Percentiles rank a stretch among this genome's conserved stretches.
Conservation (phyloP, 2,329 filamentous ascomycete species). For the Lecanosticta acicola region DNA sequence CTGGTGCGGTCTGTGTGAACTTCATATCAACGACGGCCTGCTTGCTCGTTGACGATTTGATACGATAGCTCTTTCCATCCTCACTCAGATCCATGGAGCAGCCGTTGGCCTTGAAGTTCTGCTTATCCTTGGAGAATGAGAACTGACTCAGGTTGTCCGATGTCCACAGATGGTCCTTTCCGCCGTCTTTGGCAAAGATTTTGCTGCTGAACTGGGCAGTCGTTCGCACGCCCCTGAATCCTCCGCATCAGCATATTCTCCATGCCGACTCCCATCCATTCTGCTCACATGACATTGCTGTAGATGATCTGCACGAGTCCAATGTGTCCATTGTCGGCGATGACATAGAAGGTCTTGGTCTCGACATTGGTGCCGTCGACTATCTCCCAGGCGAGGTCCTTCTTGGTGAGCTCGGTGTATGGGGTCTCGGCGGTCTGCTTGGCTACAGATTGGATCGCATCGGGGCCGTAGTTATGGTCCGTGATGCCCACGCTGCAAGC, state of each 20-base stretch:
- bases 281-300: slow-evolving; percentile 80
- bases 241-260: slow-evolving; percentile 10
- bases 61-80: slow-evolving; percentile 73
- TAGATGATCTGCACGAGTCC: slow-evolving; percentile 89
- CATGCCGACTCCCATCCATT: background rate
- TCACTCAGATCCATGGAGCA: slow-evolving; percentile 79
- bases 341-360: slow-evolving; percentile 90
- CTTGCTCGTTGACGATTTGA: slow-evolving; percentile 85
- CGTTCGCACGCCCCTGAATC: slow-evolving; percentile 71
- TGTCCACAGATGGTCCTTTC: slow-evolving; percentile 74
- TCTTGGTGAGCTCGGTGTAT: slow-evolving; percentile 70
- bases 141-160: slow-evolving; percentile 72
- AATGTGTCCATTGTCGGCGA: slow-evolving; percentile 68
- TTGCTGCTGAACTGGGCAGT: slow-evolving; percentile 94
- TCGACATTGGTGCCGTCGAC: slow-evolving; percentile 85
- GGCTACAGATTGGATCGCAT: slow-evolving; percentile 79
- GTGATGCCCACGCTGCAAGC: slow-evolving; percentile 65
- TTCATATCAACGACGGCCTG: slow-evolving; percentile 79
- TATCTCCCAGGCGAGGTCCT: slow-evolving; percentile 76
- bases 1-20: slow-evolving; percentile 68
- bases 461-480: slow-evolving; percentile 87
- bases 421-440: slow-evolving; percentile 71
- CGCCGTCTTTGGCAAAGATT: slow-evolving; percentile 68
- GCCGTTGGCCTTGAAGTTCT: slow-evolving; percentile 78
- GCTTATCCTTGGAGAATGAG: slow-evolving; percentile 78